phyloP scores from a whole-genome alignment of 108 stramenopile species.

The Nitzschia sp. region DNA sequence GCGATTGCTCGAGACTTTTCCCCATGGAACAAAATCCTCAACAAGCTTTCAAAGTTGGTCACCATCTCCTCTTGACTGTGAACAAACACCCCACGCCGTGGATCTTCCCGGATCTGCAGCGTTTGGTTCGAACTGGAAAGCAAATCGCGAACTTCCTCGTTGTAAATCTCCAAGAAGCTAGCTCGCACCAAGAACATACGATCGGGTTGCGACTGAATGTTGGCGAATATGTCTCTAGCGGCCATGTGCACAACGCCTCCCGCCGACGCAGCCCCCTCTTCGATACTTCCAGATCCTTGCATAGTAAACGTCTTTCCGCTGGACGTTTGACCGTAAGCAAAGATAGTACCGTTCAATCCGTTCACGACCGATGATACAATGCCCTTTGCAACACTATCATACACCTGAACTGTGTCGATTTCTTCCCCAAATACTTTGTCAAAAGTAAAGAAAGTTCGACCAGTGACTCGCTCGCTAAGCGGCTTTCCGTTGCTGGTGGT shows the following conservation, averaged over 20 bases:
- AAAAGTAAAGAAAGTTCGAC: conserved; percentile 90
- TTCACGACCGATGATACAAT: conserved; percentile 87
- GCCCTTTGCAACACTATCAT: conserved; percentile 80
- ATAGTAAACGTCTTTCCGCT: conserved; percentile 94
- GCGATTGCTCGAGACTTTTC: conserved; percentile 90
- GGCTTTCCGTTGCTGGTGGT: conserved; percentile 74
- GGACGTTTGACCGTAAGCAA: conserved; percentile 94
- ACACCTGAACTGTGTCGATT: conserved; percentile 82
- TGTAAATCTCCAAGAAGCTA: conserved; percentile 99
- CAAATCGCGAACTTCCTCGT: conserved; percentile 97
- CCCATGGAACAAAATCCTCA: conserved; percentile 76
- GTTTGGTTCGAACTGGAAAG: conserved; percentile 54
- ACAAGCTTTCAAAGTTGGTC: conserved; percentile 73
- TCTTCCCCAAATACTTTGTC: conserved; percentile 91
- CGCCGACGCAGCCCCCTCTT: conserved; percentile 50
- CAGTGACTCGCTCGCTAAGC: conserved; percentile 54
- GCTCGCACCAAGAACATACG: conserved; percentile 87
- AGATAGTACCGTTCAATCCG: conserved; percentile 98
- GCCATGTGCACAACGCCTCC: conserved; percentile 84
- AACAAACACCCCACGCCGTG: conserved; percentile 94
- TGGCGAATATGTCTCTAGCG: conserved; percentile 76
- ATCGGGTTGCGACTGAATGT: conserved; percentile 60
- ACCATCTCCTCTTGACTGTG: conserved; percentile 85
- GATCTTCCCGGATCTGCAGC: conserved; percentile 90
- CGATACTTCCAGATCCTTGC: conserved; percentile 82